A percentile compares a stretch with the other conserved stretches of the same genome.
These are phyloP conservation scores for Epithemia pelagica DNA, from an alignment of 108 stramenopile species.

Conservation along the genomic window DNA sequence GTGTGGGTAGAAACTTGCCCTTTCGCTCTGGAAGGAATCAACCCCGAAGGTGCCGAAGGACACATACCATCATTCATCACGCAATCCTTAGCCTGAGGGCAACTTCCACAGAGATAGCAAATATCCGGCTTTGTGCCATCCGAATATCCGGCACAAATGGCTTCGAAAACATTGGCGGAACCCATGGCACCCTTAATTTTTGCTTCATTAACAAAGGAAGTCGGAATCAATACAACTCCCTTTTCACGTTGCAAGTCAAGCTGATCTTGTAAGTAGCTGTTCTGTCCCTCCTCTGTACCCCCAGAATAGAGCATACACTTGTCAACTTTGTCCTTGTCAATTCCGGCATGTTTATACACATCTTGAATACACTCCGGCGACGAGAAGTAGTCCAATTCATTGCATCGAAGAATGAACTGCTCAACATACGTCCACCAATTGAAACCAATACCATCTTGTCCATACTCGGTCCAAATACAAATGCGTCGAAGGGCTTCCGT, in stretches of 20 bases:
- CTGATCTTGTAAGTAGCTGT: constrained; percentile 73
- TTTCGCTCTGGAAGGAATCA: background rate
- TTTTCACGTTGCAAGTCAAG: constrained; percentile 39
- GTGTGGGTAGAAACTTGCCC: constrained; percentile 24
- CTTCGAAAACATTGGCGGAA: constrained; percentile 61
- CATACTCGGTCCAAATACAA: constrained; percentile 81
- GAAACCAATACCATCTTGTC: constrained; percentile 62
- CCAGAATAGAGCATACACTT: constrained; percentile 84
- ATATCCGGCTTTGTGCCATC: constrained; percentile 69
- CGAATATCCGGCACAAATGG: constrained; percentile 68
- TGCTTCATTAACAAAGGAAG: constrained; percentile 82
- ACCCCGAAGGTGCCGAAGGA: background rate
- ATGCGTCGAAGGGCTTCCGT: constrained; percentile 76
- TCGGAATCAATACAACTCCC: constrained; percentile 77
- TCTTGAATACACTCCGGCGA: constrained; percentile 74
- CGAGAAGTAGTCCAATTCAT: constrained; percentile 41
- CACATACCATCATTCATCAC: constrained; percentile 36
- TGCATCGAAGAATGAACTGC: constrained; percentile 64
- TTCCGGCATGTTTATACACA: constrained; percentile 66
- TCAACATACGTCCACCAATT: constrained; percentile 85
- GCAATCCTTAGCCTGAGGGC: constrained; percentile 32
- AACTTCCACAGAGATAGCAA: constrained; percentile 46
- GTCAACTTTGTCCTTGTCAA: constrained; percentile 53
- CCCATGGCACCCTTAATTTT: constrained; percentile 76
- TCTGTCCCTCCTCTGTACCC: constrained; percentile 46